phyloP scores from a whole-genome alignment of 768 basidiomycete genomes.

The Mycena kentingensis region DNA sequence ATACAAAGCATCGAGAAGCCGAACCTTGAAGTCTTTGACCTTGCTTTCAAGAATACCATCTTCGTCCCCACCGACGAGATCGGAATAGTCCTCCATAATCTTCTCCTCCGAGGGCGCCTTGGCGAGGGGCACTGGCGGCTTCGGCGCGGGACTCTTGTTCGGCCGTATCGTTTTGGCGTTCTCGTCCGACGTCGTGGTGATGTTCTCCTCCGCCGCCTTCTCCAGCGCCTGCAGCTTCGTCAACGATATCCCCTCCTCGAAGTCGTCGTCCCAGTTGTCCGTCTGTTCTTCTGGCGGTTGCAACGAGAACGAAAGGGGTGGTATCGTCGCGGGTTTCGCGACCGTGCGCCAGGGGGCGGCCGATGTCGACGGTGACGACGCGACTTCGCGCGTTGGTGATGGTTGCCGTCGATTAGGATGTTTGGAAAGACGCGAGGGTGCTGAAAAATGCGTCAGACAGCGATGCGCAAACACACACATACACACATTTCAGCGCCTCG shows the following conservation, averaged over 20 bases:
- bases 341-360: slow-evolving; percentile 36
- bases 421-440: slow-evolving; percentile 75
- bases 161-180: slow-evolving; percentile 83
- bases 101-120: slow-evolving; percentile 65
- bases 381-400: slow-evolving; percentile 43
- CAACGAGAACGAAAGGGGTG: slow-evolving; percentile 66
- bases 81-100: slow-evolving; percentile 90
- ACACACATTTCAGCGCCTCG: slow-evolving; percentile 86
- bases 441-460: slow-evolving; percentile 39
- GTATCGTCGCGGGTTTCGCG: slow-evolving; percentile 39
- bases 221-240: slow-evolving; percentile 83
- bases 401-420: slow-evolving; percentile 53
- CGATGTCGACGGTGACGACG: slow-evolving; percentile 20
- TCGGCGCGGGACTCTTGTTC: slow-evolving; percentile 63
- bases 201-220: slow-evolving; percentile 58
- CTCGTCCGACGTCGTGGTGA: slow-evolving; percentile 58
- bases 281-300: slow-evolving; percentile 83
- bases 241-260: slow-evolving; percentile 89
- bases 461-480: slow-evolving; percentile 7
- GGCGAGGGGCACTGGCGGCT: slow-evolving; percentile 53
- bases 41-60: slow-evolving; percentile 69
- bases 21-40: slow-evolving; percentile 81
- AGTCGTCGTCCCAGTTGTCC: slow-evolving; percentile 99
- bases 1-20: not conserved
- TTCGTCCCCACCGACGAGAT: slow-evolving; percentile 79